These are phyloP conservation scores for Dactylonectria estremocensis DNA, from an alignment of 2,329 filamentous ascomycete genomes.

Conservation along the genomic window DNA sequence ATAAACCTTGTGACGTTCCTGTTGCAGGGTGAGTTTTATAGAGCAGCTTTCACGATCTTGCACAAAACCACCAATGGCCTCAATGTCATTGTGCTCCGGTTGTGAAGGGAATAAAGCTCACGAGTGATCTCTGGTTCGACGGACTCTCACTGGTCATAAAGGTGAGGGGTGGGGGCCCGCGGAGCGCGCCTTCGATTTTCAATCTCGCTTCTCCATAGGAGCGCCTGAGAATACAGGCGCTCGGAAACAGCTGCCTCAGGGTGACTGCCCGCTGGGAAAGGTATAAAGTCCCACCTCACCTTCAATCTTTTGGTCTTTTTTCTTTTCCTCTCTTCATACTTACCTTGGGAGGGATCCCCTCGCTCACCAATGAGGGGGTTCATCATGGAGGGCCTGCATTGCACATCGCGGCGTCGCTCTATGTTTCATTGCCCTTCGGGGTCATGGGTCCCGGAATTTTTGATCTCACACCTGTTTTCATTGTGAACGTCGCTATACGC, in stretches of 20 bases:
- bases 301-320: slow-evolving; percentile 29
- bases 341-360: slow-evolving; percentile 64
- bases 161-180: background rate
- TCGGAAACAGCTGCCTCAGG: background rate
- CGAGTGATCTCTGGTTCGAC: background rate
- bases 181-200: background rate
- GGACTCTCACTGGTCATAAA: background rate
- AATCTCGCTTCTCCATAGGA: slow-evolving; percentile 6
- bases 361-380: slow-evolving; percentile 62
- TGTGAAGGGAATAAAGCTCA: background rate
- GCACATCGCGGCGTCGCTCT: slow-evolving; percentile 68
- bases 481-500: slow-evolving; percentile 58
- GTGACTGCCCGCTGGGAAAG: slow-evolving; percentile 21
- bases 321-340: slow-evolving; percentile 66
- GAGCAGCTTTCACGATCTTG: too few species aligned
- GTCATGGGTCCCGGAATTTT: slow-evolving; percentile 70
- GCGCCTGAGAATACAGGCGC: slow-evolving; percentile 22
- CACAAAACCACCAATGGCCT: too few species aligned
- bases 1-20: too few species aligned
- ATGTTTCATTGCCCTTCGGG: slow-evolving; percentile 68
- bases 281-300: slow-evolving; percentile 52
- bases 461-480: slow-evolving; percentile 63
- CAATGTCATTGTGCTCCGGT: background rate
- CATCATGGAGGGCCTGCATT: slow-evolving; percentile 68
- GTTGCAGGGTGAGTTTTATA: too few species aligned